phyloP scores from a whole-genome alignment of 148 eudicot genomes.

The Bassia scoparia region DNA sequence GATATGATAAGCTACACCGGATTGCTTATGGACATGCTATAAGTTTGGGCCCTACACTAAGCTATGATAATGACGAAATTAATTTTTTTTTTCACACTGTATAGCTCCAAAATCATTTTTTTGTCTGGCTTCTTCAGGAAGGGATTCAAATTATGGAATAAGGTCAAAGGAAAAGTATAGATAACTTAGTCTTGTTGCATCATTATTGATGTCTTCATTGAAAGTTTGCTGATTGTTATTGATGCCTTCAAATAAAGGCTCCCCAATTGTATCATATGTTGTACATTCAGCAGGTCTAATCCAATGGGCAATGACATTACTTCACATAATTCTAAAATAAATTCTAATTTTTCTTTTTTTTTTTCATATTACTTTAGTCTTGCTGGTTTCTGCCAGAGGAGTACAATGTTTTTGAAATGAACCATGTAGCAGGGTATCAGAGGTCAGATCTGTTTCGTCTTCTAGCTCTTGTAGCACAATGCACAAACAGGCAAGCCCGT shows the following conservation, averaged over 20 bases:
- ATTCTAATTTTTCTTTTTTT: neutral
- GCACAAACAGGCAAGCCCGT: too few species aligned
- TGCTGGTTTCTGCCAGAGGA: neutral
- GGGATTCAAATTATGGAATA: neutral
- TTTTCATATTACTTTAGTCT: neutral
- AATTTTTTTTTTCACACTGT: slow-evolving; percentile 18
- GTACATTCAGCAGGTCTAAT: slow-evolving; percentile 7
- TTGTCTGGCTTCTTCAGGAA: neutral
- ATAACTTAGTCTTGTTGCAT: slow-evolving; percentile 1
- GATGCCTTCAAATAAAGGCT: neutral
- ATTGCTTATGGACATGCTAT: slow-evolving; percentile 44
- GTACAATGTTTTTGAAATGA: neutral
- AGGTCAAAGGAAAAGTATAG: neutral
- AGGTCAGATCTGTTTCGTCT: neutral
- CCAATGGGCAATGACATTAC: slow-evolving; percentile 3
- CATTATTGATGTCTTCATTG: neutral
- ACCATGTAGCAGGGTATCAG: neutral
- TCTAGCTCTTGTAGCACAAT: too few species aligned
- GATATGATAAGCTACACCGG: slow-evolving; percentile 69
- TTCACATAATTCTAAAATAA: slow-evolving; percentile 6
- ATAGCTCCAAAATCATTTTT: slow-evolving; percentile 14
- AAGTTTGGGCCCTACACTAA: slow-evolving; percentile 37
- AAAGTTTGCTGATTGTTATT: slow-evolving; percentile 4
- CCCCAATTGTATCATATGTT: slow-evolving; percentile 21
- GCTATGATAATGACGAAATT: slow-evolving; percentile 27